Base-by-base conservation (phyloP, 2,329 filamentous ascomycete genomes). In the Aspergillus sp. region DNA sequence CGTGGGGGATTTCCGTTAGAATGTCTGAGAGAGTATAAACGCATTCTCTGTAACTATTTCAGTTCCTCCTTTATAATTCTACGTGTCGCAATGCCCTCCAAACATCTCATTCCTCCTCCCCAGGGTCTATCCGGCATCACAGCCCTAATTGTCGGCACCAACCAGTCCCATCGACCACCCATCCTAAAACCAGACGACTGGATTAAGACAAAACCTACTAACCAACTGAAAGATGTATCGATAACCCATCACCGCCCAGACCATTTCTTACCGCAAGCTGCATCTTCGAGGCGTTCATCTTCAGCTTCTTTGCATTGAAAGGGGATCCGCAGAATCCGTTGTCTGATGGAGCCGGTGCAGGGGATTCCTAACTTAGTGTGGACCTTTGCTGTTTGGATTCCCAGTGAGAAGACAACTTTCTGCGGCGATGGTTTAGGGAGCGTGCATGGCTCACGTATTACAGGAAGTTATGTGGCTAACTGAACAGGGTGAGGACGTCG, bases 211-310 rank as follows among this genome's bases (percentile, higher is more conserved):
- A 72, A 56, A 6, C 68, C 64, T 4, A 27, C 49, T 4, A 48
- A 64, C 3, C 64, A 68, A 1, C 52, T 73, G 6, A 66, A 64
- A 45, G 71, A 68, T 4, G 60, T 74, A 37, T 74, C 73, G 54
- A 62, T 71, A 19, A 73, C 71, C 6, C 70, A 73, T 57, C 72
- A 74, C 52, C 71, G 72, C 52, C 70, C 70, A 6, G 70, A 73
- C 57, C 69, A 74, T 61, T 73, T 69, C 57, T 70, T 70, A 63
- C 66, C 6, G 66, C 66, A 23, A 70, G 72, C 39, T 65, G 67
- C 0, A 69, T 73, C 49, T 65, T 73, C 2, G 68, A 68, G 11
- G 65, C 68, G 4, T 72, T 63, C 40, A 64, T 68, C 0, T 72
- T 64, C 15, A 67, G 55, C 40, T 71, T 73, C 43, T 71, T 73